phyloP scores from a whole-genome alignment of 352 stramenopile species.

The Sclerospora graminicola region DNA sequence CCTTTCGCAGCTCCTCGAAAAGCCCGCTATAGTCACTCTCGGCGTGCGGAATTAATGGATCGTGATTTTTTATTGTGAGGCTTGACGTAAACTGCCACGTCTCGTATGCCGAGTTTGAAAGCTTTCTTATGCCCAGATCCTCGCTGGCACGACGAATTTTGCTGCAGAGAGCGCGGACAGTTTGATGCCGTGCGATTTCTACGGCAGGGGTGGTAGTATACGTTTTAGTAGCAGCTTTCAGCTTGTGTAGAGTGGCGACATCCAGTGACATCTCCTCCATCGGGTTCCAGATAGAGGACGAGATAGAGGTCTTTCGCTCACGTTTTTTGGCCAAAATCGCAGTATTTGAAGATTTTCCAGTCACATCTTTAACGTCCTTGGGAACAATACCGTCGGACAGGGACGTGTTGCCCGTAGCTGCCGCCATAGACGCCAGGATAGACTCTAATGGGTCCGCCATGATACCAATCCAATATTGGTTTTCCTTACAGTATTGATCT shows the following conservation, averaged over 20 bases:
- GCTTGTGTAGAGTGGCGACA: conserved; percentile 1
- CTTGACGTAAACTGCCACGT: conserved; percentile 78
- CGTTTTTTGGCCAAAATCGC: conserved; percentile 21
- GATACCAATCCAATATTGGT: no score
- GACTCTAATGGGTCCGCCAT: conserved; percentile 48
- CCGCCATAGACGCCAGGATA: conserved; percentile 76
- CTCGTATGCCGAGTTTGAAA: conserved; percentile 78
- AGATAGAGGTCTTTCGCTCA: conserved; percentile 8
- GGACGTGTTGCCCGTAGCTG: conserved; percentile 54
- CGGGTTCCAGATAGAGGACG: conserved; percentile 41
- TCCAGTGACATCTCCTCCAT: conserved; percentile 29
- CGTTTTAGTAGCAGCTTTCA: conserved; percentile 8
- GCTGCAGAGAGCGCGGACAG: conserved; percentile 49
- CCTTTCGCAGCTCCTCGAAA: conserved; percentile 62
- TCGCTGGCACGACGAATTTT: conserved; percentile 59
- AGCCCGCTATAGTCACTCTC: conserved; percentile 60
- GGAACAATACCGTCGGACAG: background rate
- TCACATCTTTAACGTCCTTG: background rate
- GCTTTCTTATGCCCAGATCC: conserved; percentile 62
- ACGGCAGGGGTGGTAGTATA: conserved; percentile 29
- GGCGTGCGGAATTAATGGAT: conserved; percentile 64
- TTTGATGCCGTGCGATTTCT: conserved; percentile 64
- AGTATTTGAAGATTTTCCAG: background rate
- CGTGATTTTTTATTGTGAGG: conserved; percentile 54
- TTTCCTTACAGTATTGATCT: no score